Percentiles rank a stretch among this genome's conserved stretches.
Conservation (phyloP, 495 filamentous ascomycete genomes). For the Neurospora cerealis region DNA sequence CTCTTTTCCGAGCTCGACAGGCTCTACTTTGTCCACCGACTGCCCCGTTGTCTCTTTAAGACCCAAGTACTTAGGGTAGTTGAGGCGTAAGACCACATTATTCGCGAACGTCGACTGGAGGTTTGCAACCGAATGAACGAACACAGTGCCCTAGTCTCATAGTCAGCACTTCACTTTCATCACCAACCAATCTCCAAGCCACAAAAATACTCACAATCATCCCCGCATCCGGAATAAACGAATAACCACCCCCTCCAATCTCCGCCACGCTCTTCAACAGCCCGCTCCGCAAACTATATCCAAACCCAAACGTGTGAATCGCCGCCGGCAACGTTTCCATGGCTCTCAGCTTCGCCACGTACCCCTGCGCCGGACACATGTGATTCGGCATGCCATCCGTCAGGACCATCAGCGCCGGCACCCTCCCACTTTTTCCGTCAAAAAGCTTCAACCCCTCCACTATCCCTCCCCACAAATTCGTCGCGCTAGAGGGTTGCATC, state of each 20-base stretch:
- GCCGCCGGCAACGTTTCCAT: conserved; percentile 25
- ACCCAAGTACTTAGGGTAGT: conserved; percentile 17
- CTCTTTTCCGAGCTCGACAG: conserved; percentile 2
- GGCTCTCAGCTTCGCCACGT: conserved; percentile 26
- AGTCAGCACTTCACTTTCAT: neutral
- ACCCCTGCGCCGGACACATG: conserved; percentile 27
- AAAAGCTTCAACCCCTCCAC: conserved; percentile 27
- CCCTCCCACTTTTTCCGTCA: conserved; percentile 4
- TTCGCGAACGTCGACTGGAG: conserved; percentile 35
- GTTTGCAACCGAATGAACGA: conserved; percentile 38
- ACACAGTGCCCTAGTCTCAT: conserved; percentile 26
- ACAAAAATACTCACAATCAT: conserved; percentile 28
- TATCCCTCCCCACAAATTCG: conserved; percentile 37
- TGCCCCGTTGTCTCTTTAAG: conserved; percentile 27
- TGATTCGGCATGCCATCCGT: conserved; percentile 38
- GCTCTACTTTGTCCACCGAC: conserved; percentile 16
- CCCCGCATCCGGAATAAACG: conserved; percentile 38
- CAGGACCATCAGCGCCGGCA: conserved; percentile 35
- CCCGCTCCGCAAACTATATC: conserved; percentile 28
- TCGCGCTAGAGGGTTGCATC: conserved; percentile 16
- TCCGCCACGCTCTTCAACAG: conserved; percentile 38
- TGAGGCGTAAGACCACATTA: conserved; percentile 23
- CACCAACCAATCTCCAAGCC: neutral
- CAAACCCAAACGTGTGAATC: conserved; percentile 41
- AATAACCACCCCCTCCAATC: conserved; percentile 31